phyloP scores from a whole-genome alignment of 1,284 basidiomycete genomes.

The Athelia sp. region DNA sequence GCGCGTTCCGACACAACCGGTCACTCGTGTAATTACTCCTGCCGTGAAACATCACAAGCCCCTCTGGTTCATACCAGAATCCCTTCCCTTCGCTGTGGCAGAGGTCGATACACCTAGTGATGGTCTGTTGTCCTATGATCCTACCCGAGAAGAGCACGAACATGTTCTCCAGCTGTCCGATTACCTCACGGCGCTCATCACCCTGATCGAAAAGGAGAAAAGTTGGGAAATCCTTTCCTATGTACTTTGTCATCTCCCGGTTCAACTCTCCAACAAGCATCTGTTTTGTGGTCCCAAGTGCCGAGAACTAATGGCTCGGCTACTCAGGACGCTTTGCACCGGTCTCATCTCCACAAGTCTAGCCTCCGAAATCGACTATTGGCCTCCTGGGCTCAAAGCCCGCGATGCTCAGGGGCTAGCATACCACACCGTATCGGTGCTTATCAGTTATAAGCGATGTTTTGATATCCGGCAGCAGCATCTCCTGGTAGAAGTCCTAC shows the following conservation, averaged over 20 bases:
- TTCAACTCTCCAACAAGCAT: conserved; percentile 94
- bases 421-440: conserved; percentile 84
- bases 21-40: conserved; percentile 20
- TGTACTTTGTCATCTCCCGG: conserved; percentile 85
- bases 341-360: conserved; percentile 61
- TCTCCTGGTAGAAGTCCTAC: conserved; percentile 81
- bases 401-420: conserved; percentile 87
- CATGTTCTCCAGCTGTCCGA: conserved; percentile 75
- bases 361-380: conserved; percentile 54
- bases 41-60: conserved; percentile 36
- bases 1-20: conserved; percentile 35
- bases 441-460: conserved; percentile 84
- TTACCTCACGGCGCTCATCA: conserved; percentile 68
- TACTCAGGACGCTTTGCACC: conserved; percentile 70
- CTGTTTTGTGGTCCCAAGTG: conserved; percentile 91
- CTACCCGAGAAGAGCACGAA: conserved; percentile 40
- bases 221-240: conserved; percentile 97
- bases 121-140: conserved; percentile 72
- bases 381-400: conserved; percentile 61
- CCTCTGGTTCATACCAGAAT: conserved; percentile 82
- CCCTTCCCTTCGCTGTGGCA: conserved; percentile 60
- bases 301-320: conserved; percentile 54
- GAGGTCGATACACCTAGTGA: conserved; percentile 70
- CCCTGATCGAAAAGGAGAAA: conserved; percentile 70
- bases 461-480: conserved; percentile 71